A percentile compares a stretch with the other conserved stretches of the same genome.
phyloP scores from a whole-genome alignment of 176 grass and related monocot genomes.

The Bonia amplexicaulis region DNA sequence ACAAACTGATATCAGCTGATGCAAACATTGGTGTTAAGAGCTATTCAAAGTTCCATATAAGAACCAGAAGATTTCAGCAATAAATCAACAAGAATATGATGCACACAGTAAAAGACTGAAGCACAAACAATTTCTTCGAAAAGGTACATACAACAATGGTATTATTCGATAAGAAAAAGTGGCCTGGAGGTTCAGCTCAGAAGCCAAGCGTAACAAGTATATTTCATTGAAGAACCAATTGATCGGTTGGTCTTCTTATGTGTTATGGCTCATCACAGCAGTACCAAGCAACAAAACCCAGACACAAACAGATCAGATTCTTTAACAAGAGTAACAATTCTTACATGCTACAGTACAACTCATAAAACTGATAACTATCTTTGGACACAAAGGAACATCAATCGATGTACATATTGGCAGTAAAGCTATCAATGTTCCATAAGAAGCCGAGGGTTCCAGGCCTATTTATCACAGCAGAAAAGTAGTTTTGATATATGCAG shows the following conservation, averaged over 20 bases:
- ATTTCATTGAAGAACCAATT: constrained; percentile 58
- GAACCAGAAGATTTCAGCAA: neutral
- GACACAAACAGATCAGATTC: neutral
- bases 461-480: neutral
- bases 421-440: neutral
- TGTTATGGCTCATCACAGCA: constrained; percentile 78
- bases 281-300: neutral
- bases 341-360: neutral
- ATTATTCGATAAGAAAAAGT: neutral
- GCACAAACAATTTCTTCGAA: neutral
- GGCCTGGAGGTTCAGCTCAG: constrained; percentile 27
- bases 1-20: neutral
- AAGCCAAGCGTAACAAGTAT: constrained; percentile 78
- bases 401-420: neutral
- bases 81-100: neutral
- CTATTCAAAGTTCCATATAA: neutral
- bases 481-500: neutral
- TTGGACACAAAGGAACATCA: neutral
- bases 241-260: constrained; percentile 39
- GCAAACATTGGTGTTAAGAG: neutral
- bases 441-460: neutral
- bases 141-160: neutral
- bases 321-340: neutral
- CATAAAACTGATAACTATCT: neutral
- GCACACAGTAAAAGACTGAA: neutral